These are phyloP conservation scores for Polygonum aviculare DNA, from an alignment of 148 eudicot genomes.

Conservation along the genomic window DNA sequence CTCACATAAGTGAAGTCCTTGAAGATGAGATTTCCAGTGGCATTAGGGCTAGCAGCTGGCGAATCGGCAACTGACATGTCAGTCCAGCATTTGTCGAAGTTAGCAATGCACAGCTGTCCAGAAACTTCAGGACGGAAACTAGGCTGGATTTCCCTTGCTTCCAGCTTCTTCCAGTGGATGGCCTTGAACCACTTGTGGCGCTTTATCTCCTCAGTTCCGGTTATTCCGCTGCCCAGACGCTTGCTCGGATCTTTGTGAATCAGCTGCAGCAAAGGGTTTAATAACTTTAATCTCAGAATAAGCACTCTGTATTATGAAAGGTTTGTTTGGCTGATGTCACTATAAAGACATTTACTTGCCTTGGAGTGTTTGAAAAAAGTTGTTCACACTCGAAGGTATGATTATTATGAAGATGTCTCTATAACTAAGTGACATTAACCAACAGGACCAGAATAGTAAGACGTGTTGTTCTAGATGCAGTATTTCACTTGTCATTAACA, in stretches of 20 bases:
- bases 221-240: constrained; percentile 59
- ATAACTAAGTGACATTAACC: too few species aligned
- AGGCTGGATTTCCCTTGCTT: constrained; percentile 52
- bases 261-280: constrained; percentile 25
- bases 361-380: too few species aligned
- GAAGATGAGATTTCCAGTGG: constrained; percentile 45
- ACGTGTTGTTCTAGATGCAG: background rate
- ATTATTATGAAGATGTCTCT: too few species aligned
- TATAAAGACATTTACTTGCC: too few species aligned
- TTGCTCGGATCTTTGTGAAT: constrained; percentile 61
- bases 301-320: background rate
- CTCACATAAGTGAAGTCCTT: constrained; percentile 69
- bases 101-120: constrained; percentile 65
- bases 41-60: constrained; percentile 74
- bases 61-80: constrained; percentile 70
- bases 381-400: too few species aligned
- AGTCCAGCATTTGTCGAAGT: constrained; percentile 72
- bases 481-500: background rate
- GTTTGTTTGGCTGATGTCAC: too few species aligned
- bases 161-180: constrained; percentile 80
- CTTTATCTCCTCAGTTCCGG: constrained; percentile 67
- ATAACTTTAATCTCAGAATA: background rate
- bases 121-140: constrained; percentile 72
- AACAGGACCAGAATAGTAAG: too few species aligned
- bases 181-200: constrained; percentile 80